These are phyloP conservation scores for Hortaea werneckii DNA, from an alignment of 2,329 filamentous ascomycete species.

Conservation along the genomic window DNA sequence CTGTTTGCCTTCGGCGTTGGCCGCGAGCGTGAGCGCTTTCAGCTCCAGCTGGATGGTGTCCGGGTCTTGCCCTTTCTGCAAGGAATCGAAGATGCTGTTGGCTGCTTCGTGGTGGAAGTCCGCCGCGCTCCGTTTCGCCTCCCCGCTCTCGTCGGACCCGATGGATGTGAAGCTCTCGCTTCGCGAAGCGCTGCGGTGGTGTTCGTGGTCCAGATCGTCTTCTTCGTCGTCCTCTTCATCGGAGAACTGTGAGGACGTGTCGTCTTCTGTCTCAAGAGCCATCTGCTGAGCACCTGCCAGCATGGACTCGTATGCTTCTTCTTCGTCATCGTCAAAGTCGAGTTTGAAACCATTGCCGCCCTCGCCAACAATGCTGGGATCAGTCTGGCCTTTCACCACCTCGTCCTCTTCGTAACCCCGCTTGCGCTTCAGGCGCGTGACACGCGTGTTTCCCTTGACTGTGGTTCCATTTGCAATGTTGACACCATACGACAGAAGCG, in stretches of 20 bases:
- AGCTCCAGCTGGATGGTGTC: constrained; percentile 92
- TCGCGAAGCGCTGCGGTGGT: constrained; percentile 22
- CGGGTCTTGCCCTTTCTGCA: constrained; percentile 59
- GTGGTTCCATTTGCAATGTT: constrained; percentile 53
- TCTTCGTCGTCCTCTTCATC: constrained; percentile 32
- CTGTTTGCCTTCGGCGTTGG: constrained; percentile 80
- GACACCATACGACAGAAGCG: constrained; percentile 71
- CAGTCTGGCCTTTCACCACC: constrained; percentile 26
- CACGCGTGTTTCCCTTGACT: constrained; percentile 32
- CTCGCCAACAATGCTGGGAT: constrained; percentile 46
- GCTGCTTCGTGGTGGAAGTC: constrained; percentile 84
- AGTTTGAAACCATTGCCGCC: constrained; percentile 50
- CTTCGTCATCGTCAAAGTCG: constrained; percentile 54
- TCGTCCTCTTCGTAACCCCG: constrained; percentile 33
- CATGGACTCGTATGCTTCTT: constrained; percentile 39
- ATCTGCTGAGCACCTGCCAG: constrained; percentile 24
- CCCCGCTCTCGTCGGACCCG: constrained; percentile 51
- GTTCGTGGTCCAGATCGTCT: constrained; percentile 33
- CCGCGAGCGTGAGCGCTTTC: constrained; percentile 81
- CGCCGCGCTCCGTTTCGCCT: constrained; percentile 36
- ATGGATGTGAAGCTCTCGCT: constrained; percentile 42
- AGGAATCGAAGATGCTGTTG: constrained; percentile 72
- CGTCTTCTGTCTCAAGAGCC: constrained; percentile 30
- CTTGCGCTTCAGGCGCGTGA: constrained; percentile 38
- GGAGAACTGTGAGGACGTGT: constrained; percentile 57